Evolutionary conservation across 192 early-diverging fungal species (phyloP).

Genomic region (Chytriomyces sp.): DNA sequence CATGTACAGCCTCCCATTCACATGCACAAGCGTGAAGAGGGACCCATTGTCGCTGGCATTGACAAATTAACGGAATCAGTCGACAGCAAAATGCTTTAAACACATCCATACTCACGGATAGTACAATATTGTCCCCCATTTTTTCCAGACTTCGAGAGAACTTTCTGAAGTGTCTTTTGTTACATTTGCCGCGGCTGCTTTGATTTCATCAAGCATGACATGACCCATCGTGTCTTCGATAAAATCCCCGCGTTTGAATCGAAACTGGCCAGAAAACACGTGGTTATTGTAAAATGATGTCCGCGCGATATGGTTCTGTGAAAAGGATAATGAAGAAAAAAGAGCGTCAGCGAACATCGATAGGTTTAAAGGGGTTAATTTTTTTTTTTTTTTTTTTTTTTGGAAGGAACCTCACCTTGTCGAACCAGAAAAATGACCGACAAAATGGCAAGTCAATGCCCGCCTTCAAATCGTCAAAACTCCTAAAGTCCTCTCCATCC

Average conservation of each 20-base stretch:
- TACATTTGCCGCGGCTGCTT: constrained; percentile 17
- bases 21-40: constrained; percentile 5
- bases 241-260: constrained; percentile 48
- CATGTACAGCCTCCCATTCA: constrained; percentile 37
- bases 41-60: constrained; percentile 19
- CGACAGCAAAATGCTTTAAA: neutral
- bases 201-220: constrained; percentile 32
- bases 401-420: constrained; percentile 28
- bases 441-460: constrained; percentile 18
- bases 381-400: neutral
- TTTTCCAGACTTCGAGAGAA: constrained; percentile 23
- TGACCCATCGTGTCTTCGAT: constrained; percentile 53
- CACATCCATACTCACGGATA: constrained; percentile 23
- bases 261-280: constrained; percentile 31
- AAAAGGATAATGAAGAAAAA: too few species aligned
- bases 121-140: constrained; percentile 37
- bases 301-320: constrained; percentile 34
- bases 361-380: constrained; percentile 3
- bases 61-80: neutral
- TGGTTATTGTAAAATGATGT: constrained; percentile 35
- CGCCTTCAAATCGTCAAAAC: neutral
- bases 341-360: too few species aligned
- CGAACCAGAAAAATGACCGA: constrained; percentile 47
- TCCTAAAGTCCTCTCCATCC: neutral
- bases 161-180: neutral